Evolutionary conservation across 1,284 basidiomycete species (phyloP).

Genomic region (Mrakiaceae sp.): DNA sequence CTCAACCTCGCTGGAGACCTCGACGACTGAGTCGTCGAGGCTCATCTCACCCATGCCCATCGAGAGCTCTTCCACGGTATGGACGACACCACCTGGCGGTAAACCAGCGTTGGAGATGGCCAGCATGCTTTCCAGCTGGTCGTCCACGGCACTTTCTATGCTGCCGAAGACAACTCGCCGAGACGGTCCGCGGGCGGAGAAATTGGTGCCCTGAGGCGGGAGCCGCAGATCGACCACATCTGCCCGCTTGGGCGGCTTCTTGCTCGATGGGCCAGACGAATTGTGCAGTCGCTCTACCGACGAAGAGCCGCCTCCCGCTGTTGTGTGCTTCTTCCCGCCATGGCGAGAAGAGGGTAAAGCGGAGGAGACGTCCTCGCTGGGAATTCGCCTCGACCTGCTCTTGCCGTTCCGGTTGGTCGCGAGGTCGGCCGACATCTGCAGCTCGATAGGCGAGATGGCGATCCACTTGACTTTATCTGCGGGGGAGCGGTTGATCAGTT

Average conservation of each 20-base stretch:
- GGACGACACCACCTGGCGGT: background rate
- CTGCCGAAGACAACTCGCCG: no score
- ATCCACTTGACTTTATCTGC: slow-evolving; percentile 50
- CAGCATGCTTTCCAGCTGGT: no score
- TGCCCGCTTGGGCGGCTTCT: background rate
- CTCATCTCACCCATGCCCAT: background rate
- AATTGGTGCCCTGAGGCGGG: background rate
- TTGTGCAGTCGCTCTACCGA: background rate
- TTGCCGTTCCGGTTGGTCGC: slow-evolving; percentile 16
- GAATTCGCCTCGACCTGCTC: no score
- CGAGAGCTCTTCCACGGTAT: background rate
- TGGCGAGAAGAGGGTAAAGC: no score
- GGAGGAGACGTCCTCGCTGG: no score
- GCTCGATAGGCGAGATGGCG: slow-evolving; percentile 45
- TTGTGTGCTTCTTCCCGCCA: no score
- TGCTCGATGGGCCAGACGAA: background rate
- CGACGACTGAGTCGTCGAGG: slow-evolving; percentile 2
- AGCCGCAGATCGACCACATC: background rate
- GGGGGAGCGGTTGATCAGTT: background rate
- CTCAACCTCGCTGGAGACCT: slow-evolving; percentile 14
- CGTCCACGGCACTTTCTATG: no score
- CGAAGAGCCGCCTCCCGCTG: background rate
- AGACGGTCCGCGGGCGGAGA: background rate
- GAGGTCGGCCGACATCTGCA: slow-evolving; percentile 46
- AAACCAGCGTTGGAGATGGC: background rate